Evolutionary conservation across 2,329 filamentous ascomycete species (phyloP).

Genomic region (Ilyonectria robusta): DNA sequence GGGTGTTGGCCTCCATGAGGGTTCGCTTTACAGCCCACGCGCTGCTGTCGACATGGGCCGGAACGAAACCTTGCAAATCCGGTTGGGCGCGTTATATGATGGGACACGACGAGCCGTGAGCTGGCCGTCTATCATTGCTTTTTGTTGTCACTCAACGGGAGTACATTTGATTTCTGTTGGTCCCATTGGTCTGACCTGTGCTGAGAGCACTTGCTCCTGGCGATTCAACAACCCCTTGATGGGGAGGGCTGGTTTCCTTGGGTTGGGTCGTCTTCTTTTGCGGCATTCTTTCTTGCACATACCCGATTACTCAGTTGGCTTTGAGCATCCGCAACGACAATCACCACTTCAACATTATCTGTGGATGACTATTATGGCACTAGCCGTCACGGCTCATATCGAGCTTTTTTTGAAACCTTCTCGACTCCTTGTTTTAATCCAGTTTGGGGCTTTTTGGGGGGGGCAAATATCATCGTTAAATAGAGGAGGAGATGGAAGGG

Average conservation of each 20-base stretch:
- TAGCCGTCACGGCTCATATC: constrained; percentile 34
- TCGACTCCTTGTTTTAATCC: constrained; percentile 48
- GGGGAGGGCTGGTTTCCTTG: constrained; percentile 47
- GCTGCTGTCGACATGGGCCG: constrained; percentile 19
- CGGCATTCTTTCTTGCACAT: constrained; percentile 47
- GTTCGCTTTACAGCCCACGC: constrained; percentile 14
- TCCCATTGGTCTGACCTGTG: constrained; percentile 36
- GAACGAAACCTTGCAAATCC: constrained; percentile 14
- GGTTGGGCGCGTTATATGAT: constrained; percentile 39
- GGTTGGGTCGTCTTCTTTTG: constrained; percentile 45
- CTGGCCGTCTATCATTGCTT: constrained; percentile 30
- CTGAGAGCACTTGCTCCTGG: constrained; percentile 38
- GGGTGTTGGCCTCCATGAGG: constrained; percentile 18
- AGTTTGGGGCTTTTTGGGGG: constrained; percentile 34
- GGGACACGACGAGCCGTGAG: constrained; percentile 30
- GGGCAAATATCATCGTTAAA: constrained; percentile 38
- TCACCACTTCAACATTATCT: constrained; percentile 48
- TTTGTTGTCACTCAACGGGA: constrained; percentile 39
- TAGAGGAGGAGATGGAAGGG: constrained; percentile 40
- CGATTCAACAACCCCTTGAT: constrained; percentile 45
- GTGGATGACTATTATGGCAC: constrained; percentile 42
- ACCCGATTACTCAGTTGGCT: constrained; percentile 45
- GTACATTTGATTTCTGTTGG: constrained; percentile 40
- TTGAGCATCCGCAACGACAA: constrained; percentile 39
- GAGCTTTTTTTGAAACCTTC: constrained; percentile 45